Evolutionary conservation across 768 basidiomycete species (phyloP).

Genomic region (Boletus rubropictus): DNA sequence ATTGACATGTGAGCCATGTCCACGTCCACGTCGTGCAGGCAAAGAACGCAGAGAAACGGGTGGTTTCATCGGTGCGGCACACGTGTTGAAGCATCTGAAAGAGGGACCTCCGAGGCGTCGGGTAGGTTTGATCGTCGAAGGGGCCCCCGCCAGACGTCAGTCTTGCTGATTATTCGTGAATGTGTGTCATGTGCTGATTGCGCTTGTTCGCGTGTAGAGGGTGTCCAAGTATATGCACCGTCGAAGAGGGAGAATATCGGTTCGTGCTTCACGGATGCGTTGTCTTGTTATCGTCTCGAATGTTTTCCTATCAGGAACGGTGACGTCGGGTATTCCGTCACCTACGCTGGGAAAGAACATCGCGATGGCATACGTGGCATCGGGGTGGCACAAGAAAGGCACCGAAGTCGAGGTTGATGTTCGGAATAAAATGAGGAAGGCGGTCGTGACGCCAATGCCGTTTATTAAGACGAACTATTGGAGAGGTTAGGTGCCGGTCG

Average conservation of each 20-base stretch:
- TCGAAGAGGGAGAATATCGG: constrained; percentile 55
- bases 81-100: constrained; percentile 69
- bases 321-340: constrained; percentile 95
- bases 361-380: constrained; percentile 88
- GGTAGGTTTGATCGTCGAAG: constrained; percentile 79
- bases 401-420: constrained; percentile 82
- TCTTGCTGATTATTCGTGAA: neutral
- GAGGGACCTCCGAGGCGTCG: constrained; percentile 71
- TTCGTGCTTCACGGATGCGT: constrained; percentile 27
- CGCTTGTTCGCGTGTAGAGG: constrained; percentile 43
- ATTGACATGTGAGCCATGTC: neutral
- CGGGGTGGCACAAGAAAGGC: constrained; percentile 86
- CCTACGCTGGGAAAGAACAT: constrained; percentile 88
- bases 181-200: constrained; percentile 1
- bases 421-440: constrained; percentile 71
- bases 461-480: constrained; percentile 83
- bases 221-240: constrained; percentile 65
- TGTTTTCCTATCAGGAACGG: constrained; percentile 45
- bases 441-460: constrained; percentile 77
- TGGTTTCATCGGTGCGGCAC: constrained; percentile 74
- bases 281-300: constrained; percentile 17
- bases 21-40: constrained; percentile 37
- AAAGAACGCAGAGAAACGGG: constrained; percentile 73
- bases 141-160: constrained; percentile 80
- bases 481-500: constrained; percentile 40